Evolutionary conservation across 2,329 filamentous ascomycete genomes (phyloP), one percentile per base, ranked within the genome.

Genomic region (Akanthomyces dipterigenus): DNA sequence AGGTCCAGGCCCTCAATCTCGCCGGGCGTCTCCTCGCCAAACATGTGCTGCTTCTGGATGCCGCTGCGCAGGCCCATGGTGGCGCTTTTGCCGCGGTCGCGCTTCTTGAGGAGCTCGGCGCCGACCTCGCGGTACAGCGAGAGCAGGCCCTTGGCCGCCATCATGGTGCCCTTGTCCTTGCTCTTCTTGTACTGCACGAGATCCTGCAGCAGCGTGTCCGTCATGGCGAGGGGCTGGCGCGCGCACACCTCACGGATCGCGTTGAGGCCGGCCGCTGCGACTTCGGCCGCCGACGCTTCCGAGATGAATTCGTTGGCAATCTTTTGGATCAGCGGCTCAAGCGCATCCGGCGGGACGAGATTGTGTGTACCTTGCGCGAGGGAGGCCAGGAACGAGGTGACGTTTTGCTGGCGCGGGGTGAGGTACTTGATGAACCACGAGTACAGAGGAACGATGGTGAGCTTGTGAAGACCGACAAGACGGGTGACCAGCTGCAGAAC

Each of bases 221-320:
- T 92, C 90, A 99, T 98, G 6, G 93, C 93, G n/a, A 98, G 79
- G 1, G 95, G 93, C 70, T 99, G 95, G 65, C 95, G 84, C 3
- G 88, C 88, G 73, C 93, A 97, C 28, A 99, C 90, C 71, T 99
- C 95, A 55, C 95, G 87, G 66, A 99, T 98, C 16, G 92, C 89
- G 72, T 98, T 97, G 60, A 99, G 81, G 70, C 93, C 95, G 5
- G 95, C 93, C 4, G 93, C 88, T 1, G 91, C 91, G 34, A 99
- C 93, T 74, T 98, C 93, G 3, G 90, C 84, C 0, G 95, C 93
- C 0, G 93, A 87, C 1, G 91, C 95, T 76, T 99, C 95, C 0
- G 92, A 96, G 2, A 99, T 93, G 70, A 99, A 99, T 73, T 99
- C 95, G 70, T 98, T 97, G 36, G 95, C 93, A 68, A 99, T 98